Base-by-base conservation (phyloP, 1,284 basidiomycete genomes). In the Inonotus obliquus region DNA sequence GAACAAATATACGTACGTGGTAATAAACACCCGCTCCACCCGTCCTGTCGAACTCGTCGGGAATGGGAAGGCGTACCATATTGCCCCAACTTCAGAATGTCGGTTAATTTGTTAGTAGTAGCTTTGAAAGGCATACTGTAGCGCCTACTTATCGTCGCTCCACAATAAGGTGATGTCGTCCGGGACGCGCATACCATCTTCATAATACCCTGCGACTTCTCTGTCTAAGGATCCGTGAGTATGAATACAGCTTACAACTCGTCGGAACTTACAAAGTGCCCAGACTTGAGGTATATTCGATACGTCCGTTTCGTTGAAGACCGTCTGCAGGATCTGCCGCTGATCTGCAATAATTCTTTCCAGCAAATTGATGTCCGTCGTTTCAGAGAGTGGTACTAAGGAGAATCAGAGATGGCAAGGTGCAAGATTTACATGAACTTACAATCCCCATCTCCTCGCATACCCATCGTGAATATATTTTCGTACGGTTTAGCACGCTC, bases 21-120 rank as follows among this genome's bases (percentile, higher is more conserved):
- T 87, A 89, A 69, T 89, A 89, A 1, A 89, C 81, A 47, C 85
- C 86, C 29, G 84, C 83, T 38, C 85, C 86, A 38, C 86, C 87
- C 0, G 79, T 77, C 52, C 85, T 74, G 65, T 82, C 81, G 4
- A 79, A 76, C 67, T 86, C 83, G 52, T 73, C 73, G 9, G 72
- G 67, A 2, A 79, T 69, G 0, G 86, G 85, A 66, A 79, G 81
- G 11, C 84, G 81, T 23, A 81, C 80, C 53, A 86, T 76, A 65
- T 85, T 85, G 5, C 84, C 84, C 77, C 79, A 85, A 70, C 82
- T 84, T 44, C 41, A 44, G 9, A 39, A 32, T 9, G 38, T 27
- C 19, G 1, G 23, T 37, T 45, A n/a, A 59, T n/a, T 2, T 21
- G 39, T 7, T 32, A 23, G 13, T 49, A 10, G n/a, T 48, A 44